Conservation (phyloP, 495 filamentous ascomycete species). For the Penicillium bialowiezense region DNA sequence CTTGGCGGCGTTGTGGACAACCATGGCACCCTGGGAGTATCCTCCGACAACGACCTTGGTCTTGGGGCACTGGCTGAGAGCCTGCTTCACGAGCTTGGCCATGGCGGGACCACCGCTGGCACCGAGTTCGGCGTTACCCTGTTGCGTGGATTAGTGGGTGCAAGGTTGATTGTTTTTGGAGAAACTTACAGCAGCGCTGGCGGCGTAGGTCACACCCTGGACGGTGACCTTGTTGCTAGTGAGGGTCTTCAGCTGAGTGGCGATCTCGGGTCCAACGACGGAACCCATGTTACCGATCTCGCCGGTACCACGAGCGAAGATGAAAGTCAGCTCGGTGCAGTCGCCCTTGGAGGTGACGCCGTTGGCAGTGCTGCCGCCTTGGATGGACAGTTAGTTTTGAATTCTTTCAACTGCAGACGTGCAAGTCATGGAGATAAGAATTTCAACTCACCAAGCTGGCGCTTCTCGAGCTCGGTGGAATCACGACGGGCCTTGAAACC, state of each 20-base stretch:
- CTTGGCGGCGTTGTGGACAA: slow-evolving; percentile 49
- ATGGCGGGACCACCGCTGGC: slow-evolving; percentile 43
- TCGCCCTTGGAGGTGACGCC: slow-evolving; percentile 36
- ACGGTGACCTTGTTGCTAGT: slow-evolving; percentile 42
- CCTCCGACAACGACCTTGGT: slow-evolving; percentile 61
- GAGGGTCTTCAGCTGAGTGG: slow-evolving; percentile 39
- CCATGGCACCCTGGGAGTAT: slow-evolving; percentile 57
- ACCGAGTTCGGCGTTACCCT: slow-evolving; percentile 48
- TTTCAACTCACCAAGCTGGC: background rate
- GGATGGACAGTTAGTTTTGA: background rate
- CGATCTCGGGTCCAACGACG: slow-evolving; percentile 56
- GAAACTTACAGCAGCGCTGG: slow-evolving; percentile 30
- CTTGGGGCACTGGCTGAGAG: slow-evolving; percentile 51
- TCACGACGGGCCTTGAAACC: slow-evolving; percentile 1
- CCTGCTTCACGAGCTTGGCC: slow-evolving; percentile 45
- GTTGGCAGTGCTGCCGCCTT: slow-evolving; percentile 35
- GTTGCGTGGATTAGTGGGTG: slow-evolving; percentile 6
- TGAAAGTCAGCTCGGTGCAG: slow-evolving; percentile 51
- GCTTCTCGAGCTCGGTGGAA: background rate
- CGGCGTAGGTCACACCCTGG: slow-evolving; percentile 57
- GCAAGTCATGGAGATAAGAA: background rate
- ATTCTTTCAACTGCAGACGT: background rate
- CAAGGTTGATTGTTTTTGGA: background rate
- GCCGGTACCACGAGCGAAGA: slow-evolving; percentile 58
- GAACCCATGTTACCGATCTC: slow-evolving; percentile 57